Conservation (phyloP, 768 basidiomycete species). For the Harrya chromipes region DNA sequence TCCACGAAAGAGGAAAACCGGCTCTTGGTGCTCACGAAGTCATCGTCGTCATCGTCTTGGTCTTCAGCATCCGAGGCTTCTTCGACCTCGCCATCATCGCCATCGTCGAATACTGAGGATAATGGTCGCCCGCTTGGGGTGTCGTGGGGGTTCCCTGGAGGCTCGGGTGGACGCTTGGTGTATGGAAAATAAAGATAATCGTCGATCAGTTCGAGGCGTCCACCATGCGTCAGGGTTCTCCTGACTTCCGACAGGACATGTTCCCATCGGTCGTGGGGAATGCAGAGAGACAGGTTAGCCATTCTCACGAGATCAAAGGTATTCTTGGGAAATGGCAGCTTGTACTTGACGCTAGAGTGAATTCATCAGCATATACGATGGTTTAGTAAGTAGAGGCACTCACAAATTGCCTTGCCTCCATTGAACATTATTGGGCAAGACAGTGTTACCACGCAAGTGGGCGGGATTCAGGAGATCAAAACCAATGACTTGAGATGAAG, state of each 20-base stretch:
- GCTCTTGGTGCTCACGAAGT: slow-evolving; percentile 32
- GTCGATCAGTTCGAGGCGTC: slow-evolving; percentile 71
- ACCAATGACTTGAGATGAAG: slow-evolving; percentile 53
- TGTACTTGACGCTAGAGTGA: slow-evolving; percentile 44
- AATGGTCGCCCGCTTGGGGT: background rate
- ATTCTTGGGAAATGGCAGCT: slow-evolving; percentile 58
- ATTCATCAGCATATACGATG: slow-evolving; percentile 10
- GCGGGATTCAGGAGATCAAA: slow-evolving; percentile 55
- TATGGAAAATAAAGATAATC: slow-evolving; percentile 68
- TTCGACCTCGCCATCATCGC: slow-evolving; percentile 15
- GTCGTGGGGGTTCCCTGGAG: slow-evolving; percentile 2
- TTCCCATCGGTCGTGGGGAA: slow-evolving; percentile 62
- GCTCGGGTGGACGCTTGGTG: slow-evolving; percentile 29
- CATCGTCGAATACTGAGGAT: slow-evolving; percentile 21
- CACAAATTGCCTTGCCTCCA: slow-evolving; percentile 70
- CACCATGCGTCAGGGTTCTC: slow-evolving; percentile 58
- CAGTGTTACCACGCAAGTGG: slow-evolving; percentile 34
- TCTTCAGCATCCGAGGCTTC: slow-evolving; percentile 20
- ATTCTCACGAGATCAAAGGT: slow-evolving; percentile 73
- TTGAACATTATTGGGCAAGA: slow-evolving; percentile 37
- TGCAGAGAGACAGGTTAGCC: slow-evolving; percentile 60
- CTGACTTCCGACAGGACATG: slow-evolving; percentile 55
- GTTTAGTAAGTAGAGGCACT: slow-evolving; percentile 25
- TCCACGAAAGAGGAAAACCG: slow-evolving; percentile 25
- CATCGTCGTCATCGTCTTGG: slow-evolving; percentile 27